Conservation (phyloP, 441 rosid genomes). For the Kokia cookei region DNA sequence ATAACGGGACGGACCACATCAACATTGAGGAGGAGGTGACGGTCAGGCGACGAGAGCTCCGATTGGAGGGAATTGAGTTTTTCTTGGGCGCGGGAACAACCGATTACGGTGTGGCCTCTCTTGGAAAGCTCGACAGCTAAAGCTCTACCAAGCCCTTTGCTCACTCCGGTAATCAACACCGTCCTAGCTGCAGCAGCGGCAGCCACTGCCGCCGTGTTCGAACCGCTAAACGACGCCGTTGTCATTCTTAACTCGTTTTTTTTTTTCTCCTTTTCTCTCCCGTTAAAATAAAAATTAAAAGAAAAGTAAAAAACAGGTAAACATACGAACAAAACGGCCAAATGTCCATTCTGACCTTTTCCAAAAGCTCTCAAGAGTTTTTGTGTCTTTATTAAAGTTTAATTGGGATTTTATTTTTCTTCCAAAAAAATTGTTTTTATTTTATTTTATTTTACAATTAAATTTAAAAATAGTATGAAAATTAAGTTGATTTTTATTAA, state of each 20-base stretch:
- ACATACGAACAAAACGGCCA: background rate
- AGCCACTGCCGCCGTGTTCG: conserved; percentile 10
- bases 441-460: too few species aligned
- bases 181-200: conserved; percentile 28
- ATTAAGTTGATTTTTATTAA: too few species aligned
- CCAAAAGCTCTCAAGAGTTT: background rate
- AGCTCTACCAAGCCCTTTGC: conserved; percentile 87
- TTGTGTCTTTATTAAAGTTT: background rate
- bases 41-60: conserved; percentile 40
- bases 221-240: background rate
- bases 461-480: too few species aligned
- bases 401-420: too few species aligned
- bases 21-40: conserved; percentile 63
- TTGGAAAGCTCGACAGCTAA: conserved; percentile 74
- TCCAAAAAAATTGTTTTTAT: too few species aligned
- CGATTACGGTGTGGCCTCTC: conserved; percentile 78
- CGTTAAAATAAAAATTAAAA: background rate
- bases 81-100: conserved; percentile 82
- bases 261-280: background rate
- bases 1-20: conserved; percentile 50
- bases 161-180: conserved; percentile 76
- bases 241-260: background rate
- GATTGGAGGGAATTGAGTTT: conserved; percentile 64
- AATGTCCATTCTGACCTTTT: background rate
- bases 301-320: too few species aligned